Evolutionary conservation across 2,329 filamentous ascomycete species (phyloP), one percentile per base, ranked within the genome.

Genomic region (Sporothrix globosa): DNA sequence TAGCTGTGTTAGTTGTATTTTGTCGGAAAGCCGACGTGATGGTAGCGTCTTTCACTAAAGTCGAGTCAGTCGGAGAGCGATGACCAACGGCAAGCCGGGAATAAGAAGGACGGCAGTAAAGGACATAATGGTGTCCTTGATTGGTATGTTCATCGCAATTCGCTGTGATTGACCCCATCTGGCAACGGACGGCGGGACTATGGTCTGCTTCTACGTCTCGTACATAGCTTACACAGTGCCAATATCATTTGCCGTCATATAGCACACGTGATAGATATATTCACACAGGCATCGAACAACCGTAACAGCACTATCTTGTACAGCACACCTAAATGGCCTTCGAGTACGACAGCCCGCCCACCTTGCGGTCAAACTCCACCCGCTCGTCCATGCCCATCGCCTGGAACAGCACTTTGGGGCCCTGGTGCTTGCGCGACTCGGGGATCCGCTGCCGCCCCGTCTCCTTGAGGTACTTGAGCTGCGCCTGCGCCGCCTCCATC

Each of bases 401-500:
- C 70, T 79, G 75, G 67, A 78, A 79, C 4, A 78, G 70, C 61
- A 78, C 76, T 53, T 75, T 72, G 9, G 77, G 71, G 19, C 78
- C 76, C 2, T 76, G 76, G 21, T 75, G 74, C 3, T 74, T 76
- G 10, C 76, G 74, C 48, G 74, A 68, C 14, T 73, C 74, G 69
- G 75, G 75, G 54, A 72, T 67, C 54, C 79, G 75, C 71, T 76
- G 75, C 65, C 78, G 75, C 17, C 77, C 77, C 30, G 76, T 78
- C 24, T 70, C 72, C 73, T 76, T 77, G 17, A 80, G 72, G 56
- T 63, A 21, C 46, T 46, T 19, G 1, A 69, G 56, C 56, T 63
- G 56, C 73, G 79, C 77, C 56, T 72, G 72, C 48, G 77, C 77
- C 27, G 76, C 75, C 69, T 78, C 74, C 67, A 76, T 74, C 70